Base-by-base conservation (phyloP, 2,329 filamentous ascomycete species). In the Tolypocladium nubicola region DNA sequence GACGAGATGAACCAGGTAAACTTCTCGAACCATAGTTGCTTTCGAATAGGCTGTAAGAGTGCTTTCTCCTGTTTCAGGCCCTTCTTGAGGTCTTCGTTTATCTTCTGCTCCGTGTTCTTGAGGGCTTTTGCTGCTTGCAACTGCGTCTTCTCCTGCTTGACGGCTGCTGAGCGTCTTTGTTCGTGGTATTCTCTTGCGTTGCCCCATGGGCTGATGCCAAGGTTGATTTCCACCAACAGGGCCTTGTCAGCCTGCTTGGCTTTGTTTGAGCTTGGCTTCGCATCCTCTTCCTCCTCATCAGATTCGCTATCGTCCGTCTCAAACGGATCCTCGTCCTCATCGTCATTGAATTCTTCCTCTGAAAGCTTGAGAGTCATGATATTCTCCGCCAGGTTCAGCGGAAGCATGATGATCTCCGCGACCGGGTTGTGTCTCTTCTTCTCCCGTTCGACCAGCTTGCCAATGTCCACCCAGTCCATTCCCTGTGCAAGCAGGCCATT, bases 401-500 rank as follows among this genome's bases (percentile, higher is more conserved):
- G 93, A 21, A 96, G 75, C 68, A 88, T 89, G 66, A 99, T 96
- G 50, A 91, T 85, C 58, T 87, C 81, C 1, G 94, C 94, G 9
- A 99, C 91, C 0, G 89, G 84, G 62, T 99, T 99, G 35, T 84
- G 79, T 53, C 86, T 80, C 60, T 79, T 84, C 69, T 95, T 89
- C 69, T 97, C 93, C 62, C 90, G 83, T 68, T 96, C 90, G 55
- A 99, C 89, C 60, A 99, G 75, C 58, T 87, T 88, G 11, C 83
- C 90, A 65, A 97, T 92, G 62, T 97, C 89, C 13, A 90, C 85
- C 94, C 94, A 99, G 65, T 99, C 94, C 91, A 97, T 97, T 13
- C 93, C 93, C 67, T 96, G 90, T 6, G 84, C 84, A 59, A 99
- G 84, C n/a, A 97, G 76, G 0, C 90, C 89, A 69, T 96, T 97